These are phyloP conservation scores for Boletus vinaceobasis DNA, from an alignment of 768 basidiomycete genomes.

Conservation along the genomic window DNA sequence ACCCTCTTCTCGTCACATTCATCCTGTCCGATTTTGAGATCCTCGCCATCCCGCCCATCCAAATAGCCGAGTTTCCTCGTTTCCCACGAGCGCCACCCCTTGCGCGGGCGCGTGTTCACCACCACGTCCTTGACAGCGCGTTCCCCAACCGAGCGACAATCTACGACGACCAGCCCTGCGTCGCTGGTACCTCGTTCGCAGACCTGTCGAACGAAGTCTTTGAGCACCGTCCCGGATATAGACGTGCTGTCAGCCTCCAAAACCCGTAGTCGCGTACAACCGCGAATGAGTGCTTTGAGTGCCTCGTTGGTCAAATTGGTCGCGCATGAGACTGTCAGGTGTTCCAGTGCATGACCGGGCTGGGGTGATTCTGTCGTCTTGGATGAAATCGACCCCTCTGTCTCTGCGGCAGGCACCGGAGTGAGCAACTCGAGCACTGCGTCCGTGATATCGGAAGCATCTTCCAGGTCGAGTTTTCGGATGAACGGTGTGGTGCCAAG, in stretches of 20 bases:
- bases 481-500: conserved; percentile 68
- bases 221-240: conserved; percentile 57
- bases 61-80: conserved; percentile 67
- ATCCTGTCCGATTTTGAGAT: conserved; percentile 67
- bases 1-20: conserved; percentile 75
- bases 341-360: conserved; percentile 68
- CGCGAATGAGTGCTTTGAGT: conserved; percentile 58
- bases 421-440: conserved; percentile 64
- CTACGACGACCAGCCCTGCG: conserved; percentile 64
- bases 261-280: conserved; percentile 57
- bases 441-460: conserved; percentile 72
- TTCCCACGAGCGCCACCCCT: conserved; percentile 73
- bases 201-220: conserved; percentile 61
- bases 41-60: conserved; percentile 66
- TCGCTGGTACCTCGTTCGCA: conserved; percentile 45
- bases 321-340: conserved; percentile 68
- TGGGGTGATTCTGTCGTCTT: conserved; percentile 29
- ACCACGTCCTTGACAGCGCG: conserved; percentile 58
- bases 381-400: conserved; percentile 7
- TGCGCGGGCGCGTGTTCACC: conserved; percentile 57
- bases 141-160: conserved; percentile 72
- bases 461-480: conserved; percentile 81
- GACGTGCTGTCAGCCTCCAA: conserved; percentile 81
- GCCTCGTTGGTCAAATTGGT: conserved; percentile 60
- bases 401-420: conserved; percentile 29